These are phyloP conservation scores for Phytophthora idaei DNA, from an alignment of 352 stramenopile species.

Conservation along the genomic window DNA sequence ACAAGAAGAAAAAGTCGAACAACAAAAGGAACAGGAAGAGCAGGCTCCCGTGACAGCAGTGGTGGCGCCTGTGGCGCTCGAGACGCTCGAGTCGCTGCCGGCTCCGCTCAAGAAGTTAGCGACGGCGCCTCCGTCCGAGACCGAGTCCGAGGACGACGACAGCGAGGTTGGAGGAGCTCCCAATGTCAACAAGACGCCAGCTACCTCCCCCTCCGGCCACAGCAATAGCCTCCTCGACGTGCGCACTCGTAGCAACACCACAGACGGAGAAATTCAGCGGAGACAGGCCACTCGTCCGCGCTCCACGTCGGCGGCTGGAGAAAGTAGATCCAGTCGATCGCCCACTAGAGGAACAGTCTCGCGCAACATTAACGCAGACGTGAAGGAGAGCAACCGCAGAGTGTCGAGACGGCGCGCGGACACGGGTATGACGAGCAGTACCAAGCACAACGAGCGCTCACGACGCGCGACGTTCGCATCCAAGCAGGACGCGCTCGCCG, in stretches of 20 bases:
- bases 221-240: constrained; percentile 30
- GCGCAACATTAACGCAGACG: constrained; percentile 2
- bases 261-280: constrained; percentile 21
- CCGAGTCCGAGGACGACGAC: constrained; percentile 63
- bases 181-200: constrained; percentile 3
- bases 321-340: constrained; percentile 11
- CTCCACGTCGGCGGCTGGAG: constrained; percentile 30
- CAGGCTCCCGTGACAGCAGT: constrained; percentile 1
- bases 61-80: constrained; percentile 11
- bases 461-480: constrained; percentile 36
- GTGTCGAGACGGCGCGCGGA: constrained; percentile 28
- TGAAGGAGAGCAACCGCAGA: constrained; percentile 29
- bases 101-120: constrained; percentile 25
- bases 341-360: not conserved
- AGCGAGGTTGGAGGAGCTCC: constrained; percentile 15
- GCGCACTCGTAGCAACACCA: constrained; percentile 23
- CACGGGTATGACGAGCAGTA: constrained; percentile 13
- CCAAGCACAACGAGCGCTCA: constrained; percentile 27
- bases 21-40: constrained; percentile 7
- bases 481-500: constrained; percentile 35
- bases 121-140: constrained; percentile 46
- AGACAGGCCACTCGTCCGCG: constrained; percentile 23
- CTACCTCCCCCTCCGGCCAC: constrained; percentile 6
- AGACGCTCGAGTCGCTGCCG: constrained; percentile 15
- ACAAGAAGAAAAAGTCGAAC: constrained; percentile 2